Base-by-base conservation (phyloP, 164 flowering plant genomes). In the Umbellularia californica region DNA sequence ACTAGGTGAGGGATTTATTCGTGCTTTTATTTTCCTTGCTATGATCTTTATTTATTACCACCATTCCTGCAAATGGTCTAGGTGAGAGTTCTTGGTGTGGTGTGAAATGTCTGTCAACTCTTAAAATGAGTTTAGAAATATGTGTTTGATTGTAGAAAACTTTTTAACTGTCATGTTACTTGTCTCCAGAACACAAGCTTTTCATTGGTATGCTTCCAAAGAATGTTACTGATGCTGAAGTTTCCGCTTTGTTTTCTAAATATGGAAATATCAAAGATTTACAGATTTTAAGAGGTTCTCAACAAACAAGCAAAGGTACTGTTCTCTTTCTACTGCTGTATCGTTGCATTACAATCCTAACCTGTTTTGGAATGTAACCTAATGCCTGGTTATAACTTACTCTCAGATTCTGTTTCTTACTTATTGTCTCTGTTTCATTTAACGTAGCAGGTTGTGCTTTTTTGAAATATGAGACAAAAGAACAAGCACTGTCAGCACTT, bases 121-220 rank as follows among this genome's bases (percentile, higher is more conserved):
- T 58, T 24, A 63, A 27, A 33, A 47, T 72, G 50, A 27, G 24
- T 52, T 72, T 15, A 5, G 68, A 28, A 30, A 30, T 30, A 19
- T 30, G 19, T 33, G n/a, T 67, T 13, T 20, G 41, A 14, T 30
- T 25, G 69, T 67, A 33, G 20, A 23, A 66, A 72, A 51, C 24
- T 22, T 58, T 20, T 55, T 70, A 64, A 68, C 50, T 73, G 62
- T 76, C 50, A 33, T 68, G 24, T 70, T 9, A 23, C 27, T 47
- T 69, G 14, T 65, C 71, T 76, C 60, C 87, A 96, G 99, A 96
- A 74, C 97, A 94, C 86, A 96, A 96, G 82, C 97, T 96, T 81
- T 96, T 96, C 77, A 87, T 96, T 74, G 99, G 99, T 55, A 96
- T 96, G 99, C 95, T 96, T 75, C 99, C 98, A 65, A 94, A 94